These are phyloP conservation scores for Sporothrix brunneoviolacea DNA, from an alignment of 2,329 filamentous ascomycete species.

Conservation along the genomic window DNA sequence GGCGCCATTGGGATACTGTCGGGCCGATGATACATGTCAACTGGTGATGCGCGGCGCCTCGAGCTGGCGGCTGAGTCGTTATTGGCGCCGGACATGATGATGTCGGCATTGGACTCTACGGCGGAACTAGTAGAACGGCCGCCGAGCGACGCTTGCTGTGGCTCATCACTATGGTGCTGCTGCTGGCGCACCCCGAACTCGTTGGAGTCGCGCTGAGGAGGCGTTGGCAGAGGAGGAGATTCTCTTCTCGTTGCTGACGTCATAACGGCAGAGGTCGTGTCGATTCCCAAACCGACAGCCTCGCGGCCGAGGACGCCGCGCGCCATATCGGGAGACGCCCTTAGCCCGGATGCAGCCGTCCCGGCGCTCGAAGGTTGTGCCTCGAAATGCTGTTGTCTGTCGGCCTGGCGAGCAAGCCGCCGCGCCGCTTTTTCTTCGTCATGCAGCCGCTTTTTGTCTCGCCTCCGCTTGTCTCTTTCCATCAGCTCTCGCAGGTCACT, in stretches of 20 bases:
- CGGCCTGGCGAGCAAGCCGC: slow-evolving; percentile 58
- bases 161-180: slow-evolving; percentile 8
- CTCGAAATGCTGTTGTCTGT: slow-evolving; percentile 46
- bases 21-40: slow-evolving; percentile 40
- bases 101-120: background rate
- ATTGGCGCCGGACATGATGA: background rate
- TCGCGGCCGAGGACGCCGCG: slow-evolving; percentile 56
- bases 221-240: background rate
- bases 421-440: slow-evolving; percentile 62
- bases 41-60: slow-evolving; percentile 14
- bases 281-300: slow-evolving; percentile 48
- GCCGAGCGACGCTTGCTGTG: background rate
- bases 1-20: slow-evolving; percentile 37
- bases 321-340: slow-evolving; percentile 41
- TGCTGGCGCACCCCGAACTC: background rate
- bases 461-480: slow-evolving; percentile 78
- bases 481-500: slow-evolving; percentile 79
- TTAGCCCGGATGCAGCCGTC: background rate
- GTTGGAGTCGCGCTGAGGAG: background rate
- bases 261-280: slow-evolving; percentile 44
- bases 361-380: background rate
- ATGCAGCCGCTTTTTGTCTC: slow-evolving; percentile 63
- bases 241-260: slow-evolving; percentile 50
- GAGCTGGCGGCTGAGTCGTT: slow-evolving; percentile 2
- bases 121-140: background rate